Percentiles rank a stretch among this genome's conserved stretches.
phyloP scores from a whole-genome alignment of 2,329 filamentous ascomycete genomes.

The Apiospora malaysiana region DNA sequence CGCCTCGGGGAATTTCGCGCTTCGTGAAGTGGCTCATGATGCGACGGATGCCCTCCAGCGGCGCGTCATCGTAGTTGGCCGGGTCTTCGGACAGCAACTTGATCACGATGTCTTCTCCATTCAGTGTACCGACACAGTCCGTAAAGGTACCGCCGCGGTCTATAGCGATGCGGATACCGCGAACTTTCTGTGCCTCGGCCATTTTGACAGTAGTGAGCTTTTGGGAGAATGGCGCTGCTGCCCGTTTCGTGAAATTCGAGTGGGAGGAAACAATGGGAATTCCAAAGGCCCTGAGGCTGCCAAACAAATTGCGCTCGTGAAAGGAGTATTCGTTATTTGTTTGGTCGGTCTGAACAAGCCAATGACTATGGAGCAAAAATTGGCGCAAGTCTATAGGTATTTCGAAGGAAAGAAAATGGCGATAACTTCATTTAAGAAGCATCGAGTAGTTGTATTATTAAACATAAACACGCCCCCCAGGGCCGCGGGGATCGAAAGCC shows the following conservation, averaged over 20 bases:
- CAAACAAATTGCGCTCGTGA: background rate
- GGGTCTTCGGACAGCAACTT: slow-evolving; percentile 92
- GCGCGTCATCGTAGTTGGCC: slow-evolving; percentile 87
- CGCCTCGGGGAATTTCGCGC: slow-evolving; percentile 78
- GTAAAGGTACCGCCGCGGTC: slow-evolving; percentile 89
- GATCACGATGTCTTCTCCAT: slow-evolving; percentile 80
- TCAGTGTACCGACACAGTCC: slow-evolving; percentile 84
- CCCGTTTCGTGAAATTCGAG: background rate
- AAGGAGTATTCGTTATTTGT: background rate
- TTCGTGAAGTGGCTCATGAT: slow-evolving; percentile 80
- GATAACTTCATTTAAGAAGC: background rate
- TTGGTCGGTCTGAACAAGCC: background rate
- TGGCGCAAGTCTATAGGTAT: background rate
- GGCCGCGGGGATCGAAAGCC: slow-evolving; percentile 2
- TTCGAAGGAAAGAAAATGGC: background rate
- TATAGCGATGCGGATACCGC: slow-evolving; percentile 78
- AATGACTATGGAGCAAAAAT: background rate
- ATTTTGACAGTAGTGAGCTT: slow-evolving; percentile 34
- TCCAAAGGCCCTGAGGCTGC: background rate
- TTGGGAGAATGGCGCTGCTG: background rate
- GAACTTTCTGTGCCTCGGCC: slow-evolving; percentile 43
- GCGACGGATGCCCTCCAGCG: slow-evolving; percentile 87
- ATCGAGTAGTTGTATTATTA: background rate
- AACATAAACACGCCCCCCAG: background rate
- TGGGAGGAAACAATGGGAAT: background rate